phyloP scores from a whole-genome alignment of 2,329 filamentous ascomycete genomes.

The Neonectria sp. region DNA sequence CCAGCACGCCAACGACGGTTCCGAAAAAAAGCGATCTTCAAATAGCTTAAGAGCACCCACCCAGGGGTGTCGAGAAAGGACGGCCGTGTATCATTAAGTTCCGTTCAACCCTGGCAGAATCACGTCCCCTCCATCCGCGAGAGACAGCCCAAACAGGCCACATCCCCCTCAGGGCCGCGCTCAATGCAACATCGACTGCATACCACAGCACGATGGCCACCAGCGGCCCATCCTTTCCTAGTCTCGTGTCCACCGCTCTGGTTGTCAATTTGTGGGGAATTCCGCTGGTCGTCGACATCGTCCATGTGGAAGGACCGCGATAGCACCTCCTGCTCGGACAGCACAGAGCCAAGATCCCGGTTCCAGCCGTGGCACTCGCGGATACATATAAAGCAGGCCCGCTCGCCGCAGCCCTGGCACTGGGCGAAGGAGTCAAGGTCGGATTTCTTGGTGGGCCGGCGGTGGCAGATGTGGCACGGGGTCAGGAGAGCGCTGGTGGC shows the following conservation, averaged over 20 bases:
- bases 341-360: constrained; percentile 38
- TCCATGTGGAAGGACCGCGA: constrained; percentile 66
- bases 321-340: constrained; percentile 55
- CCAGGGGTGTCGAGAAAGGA: constrained; percentile 28
- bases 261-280: constrained; percentile 27
- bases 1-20: constrained; percentile 7
- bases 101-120: background rate
- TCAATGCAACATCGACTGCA: constrained; percentile 81
- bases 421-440: constrained; percentile 77
- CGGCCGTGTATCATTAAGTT: constrained; percentile 28
- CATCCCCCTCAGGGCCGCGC: constrained; percentile 73
- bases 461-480: constrained; percentile 78
- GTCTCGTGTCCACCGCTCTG: constrained; percentile 31
- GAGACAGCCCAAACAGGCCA: constrained; percentile 77
- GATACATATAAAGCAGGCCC: constrained; percentile 80
- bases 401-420: constrained; percentile 73
- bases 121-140: constrained; percentile 57
- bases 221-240: constrained; percentile 55
- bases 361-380: constrained; percentile 71
- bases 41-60: constrained; percentile 19
- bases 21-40: background rate
- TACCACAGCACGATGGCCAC: constrained; percentile 67
- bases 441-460: constrained; percentile 74
- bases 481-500: constrained; percentile 53
- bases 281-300: constrained; percentile 58